These are phyloP conservation scores for Pseudotsuga menziesii DNA, from an alignment of 75 land plant species.

Conservation along the genomic window DNA sequence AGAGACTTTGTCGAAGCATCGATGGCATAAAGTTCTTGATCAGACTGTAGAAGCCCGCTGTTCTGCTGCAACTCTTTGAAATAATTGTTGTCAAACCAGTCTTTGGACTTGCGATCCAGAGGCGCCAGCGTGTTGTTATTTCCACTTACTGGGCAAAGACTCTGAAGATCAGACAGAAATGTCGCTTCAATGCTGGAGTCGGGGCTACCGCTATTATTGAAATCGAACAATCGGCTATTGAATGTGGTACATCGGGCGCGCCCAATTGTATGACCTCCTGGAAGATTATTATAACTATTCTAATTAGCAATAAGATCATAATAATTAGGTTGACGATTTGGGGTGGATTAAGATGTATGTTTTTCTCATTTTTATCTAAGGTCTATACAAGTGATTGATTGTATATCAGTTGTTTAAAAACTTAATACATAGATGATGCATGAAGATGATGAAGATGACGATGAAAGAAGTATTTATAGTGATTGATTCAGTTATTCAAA, in stretches of 20 bases:
- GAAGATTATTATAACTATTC: no score
- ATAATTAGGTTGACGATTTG: no score
- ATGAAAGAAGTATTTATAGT: no score
- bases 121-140: neutral
- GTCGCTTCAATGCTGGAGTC: constrained; percentile 8
- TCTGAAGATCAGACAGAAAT: neutral
- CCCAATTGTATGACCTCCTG: constrained; percentile 15
- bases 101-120: constrained; percentile 24
- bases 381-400: no score
- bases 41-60: constrained; percentile 25
- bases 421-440: no score
- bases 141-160: constrained; percentile 6
- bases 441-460: no score
- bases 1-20: constrained; percentile 12
- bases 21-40: constrained; percentile 20
- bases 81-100: constrained; percentile 31
- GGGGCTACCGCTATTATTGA: constrained; percentile 8
- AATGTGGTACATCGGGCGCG: constrained; percentile 10
- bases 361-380: no score
- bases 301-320: no score
- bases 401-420: no score
- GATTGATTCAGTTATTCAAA: no score
- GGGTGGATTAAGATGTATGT: no score
- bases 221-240: constrained; percentile 14
- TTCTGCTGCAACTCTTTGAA: constrained; percentile 15